Conservation (phyloP, 176 grass and related monocot species). For the Microstegium vimineum region DNA sequence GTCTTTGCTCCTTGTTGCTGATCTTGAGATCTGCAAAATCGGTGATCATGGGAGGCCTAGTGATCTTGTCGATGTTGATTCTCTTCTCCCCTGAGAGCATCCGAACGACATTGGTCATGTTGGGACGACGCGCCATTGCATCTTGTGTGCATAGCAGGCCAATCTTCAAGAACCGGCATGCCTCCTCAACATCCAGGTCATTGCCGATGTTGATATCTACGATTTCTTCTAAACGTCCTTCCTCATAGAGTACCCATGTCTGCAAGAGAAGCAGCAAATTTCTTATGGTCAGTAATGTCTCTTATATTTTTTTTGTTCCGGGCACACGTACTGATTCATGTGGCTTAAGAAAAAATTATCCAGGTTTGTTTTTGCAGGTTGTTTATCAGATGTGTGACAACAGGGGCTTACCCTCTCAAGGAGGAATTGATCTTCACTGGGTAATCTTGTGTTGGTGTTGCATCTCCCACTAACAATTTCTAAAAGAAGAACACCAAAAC, state of each 20-base stretch:
- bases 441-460: conserved; percentile 72
- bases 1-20: conserved; percentile 23
- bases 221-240: conserved; percentile 45
- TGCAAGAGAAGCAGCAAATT: conserved; percentile 33
- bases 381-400: background rate
- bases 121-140: conserved; percentile 63
- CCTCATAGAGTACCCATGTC: conserved; percentile 65
- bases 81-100: conserved; percentile 61
- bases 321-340: background rate
- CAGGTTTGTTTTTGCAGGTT: background rate
- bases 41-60: conserved; percentile 60
- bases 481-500: conserved; percentile 73
- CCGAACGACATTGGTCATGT: conserved; percentile 52
- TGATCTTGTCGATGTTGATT: conserved; percentile 47
- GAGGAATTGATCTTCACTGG: conserved; percentile 59
- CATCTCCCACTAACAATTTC: conserved; percentile 77
- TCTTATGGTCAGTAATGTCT: background rate
- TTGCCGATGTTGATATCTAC: conserved; percentile 53
- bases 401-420: conserved; percentile 64
- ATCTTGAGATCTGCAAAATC: conserved; percentile 84
- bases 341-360: background rate
- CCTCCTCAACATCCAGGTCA: conserved; percentile 55
- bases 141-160: conserved; percentile 83
- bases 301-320: background rate
- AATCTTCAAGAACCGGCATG: conserved; percentile 68